phyloP scores from a whole-genome alignment of 1,284 basidiomycete species.

The Malassezia japonica region DNA sequence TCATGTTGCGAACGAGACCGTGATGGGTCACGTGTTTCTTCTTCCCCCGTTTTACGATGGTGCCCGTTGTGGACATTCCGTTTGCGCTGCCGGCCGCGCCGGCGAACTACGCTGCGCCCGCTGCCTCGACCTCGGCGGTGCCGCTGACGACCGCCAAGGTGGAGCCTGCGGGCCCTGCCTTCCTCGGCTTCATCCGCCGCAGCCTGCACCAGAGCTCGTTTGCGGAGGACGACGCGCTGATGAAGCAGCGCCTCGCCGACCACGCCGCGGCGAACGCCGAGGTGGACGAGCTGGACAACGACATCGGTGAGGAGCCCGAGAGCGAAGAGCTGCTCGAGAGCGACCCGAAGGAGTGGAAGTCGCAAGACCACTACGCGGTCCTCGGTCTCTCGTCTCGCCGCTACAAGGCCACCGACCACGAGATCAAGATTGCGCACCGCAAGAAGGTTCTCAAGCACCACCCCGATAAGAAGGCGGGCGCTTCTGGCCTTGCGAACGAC shows the following conservation, averaged over 20 bases:
- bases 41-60: slow-evolving; percentile 20
- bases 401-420: slow-evolving; percentile 75
- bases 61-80: slow-evolving; percentile 35
- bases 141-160: slow-evolving; percentile 24
- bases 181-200: slow-evolving; percentile 40
- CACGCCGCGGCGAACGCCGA: slow-evolving; percentile 55
- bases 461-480: slow-evolving; percentile 90
- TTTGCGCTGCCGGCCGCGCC: slow-evolving; percentile 38
- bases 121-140: slow-evolving; percentile 24
- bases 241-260: slow-evolving; percentile 23
- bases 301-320: slow-evolving; percentile 86
- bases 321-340: slow-evolving; percentile 60
- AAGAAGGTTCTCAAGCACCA: slow-evolving; percentile 99
- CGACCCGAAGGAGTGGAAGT: slow-evolving; percentile 99
- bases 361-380: slow-evolving; percentile 96
- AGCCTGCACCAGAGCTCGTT: slow-evolving; percentile 36
- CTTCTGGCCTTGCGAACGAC: slow-evolving; percentile 68
- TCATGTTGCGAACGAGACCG: too few species aligned
- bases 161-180: slow-evolving; percentile 39
- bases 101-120: slow-evolving; percentile 36
- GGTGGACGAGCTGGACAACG: slow-evolving; percentile 67
- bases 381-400: slow-evolving; percentile 84
- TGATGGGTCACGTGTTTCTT: slow-evolving; percentile 3
- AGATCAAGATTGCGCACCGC: slow-evolving; percentile 96
- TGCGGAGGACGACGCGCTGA: slow-evolving; percentile 38